Evolutionary conservation across 768 basidiomycete genomes (phyloP), one percentile per base, ranked within the genome.

Genomic region (Lactarius vividus): DNA sequence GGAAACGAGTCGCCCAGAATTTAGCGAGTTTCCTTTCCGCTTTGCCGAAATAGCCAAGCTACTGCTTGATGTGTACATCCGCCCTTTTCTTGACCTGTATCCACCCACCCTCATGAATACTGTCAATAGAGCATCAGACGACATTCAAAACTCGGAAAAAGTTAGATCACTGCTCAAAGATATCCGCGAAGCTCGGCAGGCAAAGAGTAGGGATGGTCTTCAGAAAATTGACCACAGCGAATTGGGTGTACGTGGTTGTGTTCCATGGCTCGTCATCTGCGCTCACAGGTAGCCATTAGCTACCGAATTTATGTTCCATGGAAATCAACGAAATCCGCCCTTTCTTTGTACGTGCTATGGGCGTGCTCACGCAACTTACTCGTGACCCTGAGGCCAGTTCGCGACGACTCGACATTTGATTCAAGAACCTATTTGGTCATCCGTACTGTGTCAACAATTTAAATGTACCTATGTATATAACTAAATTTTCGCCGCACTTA

Each of bases 251-350:
- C 49, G 87, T 77, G 8, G 37, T 35, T 39, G 23, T 13, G 16
- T 56, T 31, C 39, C 23, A 42, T 55, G 57, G 53, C 61, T 52
- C 55, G 44, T 60, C 60, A 40, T 35, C 9, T 35, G n/a, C 20
- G 35, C 59, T 57, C 46, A 49, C 23, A 33, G 20, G 20, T 33
- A 44, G 31, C 20, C 10, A 16, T 40, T 73, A 96, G 94, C 81
- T 97, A 66, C 86, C 92, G 4, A 91, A 94, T 69, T 78, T 96
- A 23, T 90, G 87, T 66, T 86, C 92, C 1, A 89, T 96, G 88
- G 94, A 97, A 75, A 91, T 97, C 77, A 94, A 94, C 78, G 95
- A 96, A 74, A 90, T 96, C 70, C 83, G 93, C 42, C 92, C 94
- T 2, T 92, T 92, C 79, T 95, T 96, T 72, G 80, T 89, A 39